These are phyloP conservation scores for Entomortierella parvispora DNA, from an alignment of 192 early-diverging fungal species.

Conservation along the genomic window DNA sequence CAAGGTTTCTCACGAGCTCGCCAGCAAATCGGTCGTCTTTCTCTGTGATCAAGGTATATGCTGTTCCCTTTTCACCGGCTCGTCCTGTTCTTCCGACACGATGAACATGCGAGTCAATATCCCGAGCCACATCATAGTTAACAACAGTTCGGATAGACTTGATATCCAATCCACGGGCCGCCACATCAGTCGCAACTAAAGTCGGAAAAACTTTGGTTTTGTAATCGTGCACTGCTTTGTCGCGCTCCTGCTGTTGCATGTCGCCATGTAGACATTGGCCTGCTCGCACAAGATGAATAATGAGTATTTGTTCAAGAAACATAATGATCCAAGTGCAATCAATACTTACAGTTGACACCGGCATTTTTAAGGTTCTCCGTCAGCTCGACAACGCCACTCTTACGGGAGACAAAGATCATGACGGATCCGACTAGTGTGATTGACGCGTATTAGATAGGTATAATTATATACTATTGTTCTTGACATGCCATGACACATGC, in stretches of 20 bases:
- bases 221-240: slow-evolving; percentile 76
- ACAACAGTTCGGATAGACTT: slow-evolving; percentile 77
- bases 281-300: neutral
- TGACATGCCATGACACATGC: neutral
- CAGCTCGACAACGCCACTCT: slow-evolving; percentile 77
- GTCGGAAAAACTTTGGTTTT: slow-evolving; percentile 67
- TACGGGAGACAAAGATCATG: slow-evolving; percentile 80
- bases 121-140: slow-evolving; percentile 83
- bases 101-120: slow-evolving; percentile 88
- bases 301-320: neutral
- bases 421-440: slow-evolving; percentile 68
- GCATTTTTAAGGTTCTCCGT: slow-evolving; percentile 66
- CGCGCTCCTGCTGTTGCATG: slow-evolving; percentile 79
- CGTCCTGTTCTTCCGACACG: slow-evolving; percentile 78
- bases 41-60: slow-evolving; percentile 67
- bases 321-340: neutral
- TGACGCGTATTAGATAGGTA: neutral
- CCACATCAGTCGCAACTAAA: slow-evolving; percentile 75
- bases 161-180: slow-evolving; percentile 86
- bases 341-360: slow-evolving; percentile 68
- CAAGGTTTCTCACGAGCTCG: slow-evolving; percentile 70
- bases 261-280: slow-evolving; percentile 80
- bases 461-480: no score
- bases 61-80: slow-evolving; percentile 76
- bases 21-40: slow-evolving; percentile 75